These are phyloP conservation scores for Abortiporus biennis DNA, from an alignment of 1,284 basidiomycete genomes.

Conservation along the genomic window DNA sequence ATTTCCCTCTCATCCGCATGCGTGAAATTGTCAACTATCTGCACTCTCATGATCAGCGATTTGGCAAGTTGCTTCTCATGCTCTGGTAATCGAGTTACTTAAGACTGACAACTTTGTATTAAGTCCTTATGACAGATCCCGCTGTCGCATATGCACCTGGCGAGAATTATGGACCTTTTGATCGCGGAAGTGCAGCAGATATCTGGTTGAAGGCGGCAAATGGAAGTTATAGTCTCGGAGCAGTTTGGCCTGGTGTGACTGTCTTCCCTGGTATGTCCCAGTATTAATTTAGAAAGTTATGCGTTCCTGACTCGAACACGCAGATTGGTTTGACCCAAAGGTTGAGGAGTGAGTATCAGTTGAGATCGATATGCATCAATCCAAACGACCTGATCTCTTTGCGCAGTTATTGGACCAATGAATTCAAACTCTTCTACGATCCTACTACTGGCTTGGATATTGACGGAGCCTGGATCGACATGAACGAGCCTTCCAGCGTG, in stretches of 20 bases:
- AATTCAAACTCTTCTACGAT: conserved; percentile 57
- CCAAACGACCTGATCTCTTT: not conserved
- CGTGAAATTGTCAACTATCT: conserved; percentile 58
- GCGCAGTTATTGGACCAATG: conserved; percentile 53
- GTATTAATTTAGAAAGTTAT: not conserved
- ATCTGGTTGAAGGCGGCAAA: conserved; percentile 61
- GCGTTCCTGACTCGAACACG: conserved; percentile 3
- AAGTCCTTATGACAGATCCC: conserved; percentile 75
- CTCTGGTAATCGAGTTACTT: not conserved
- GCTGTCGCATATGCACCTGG: conserved; percentile 50
- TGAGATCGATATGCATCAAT: not conserved
- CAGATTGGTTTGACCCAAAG: conserved; percentile 64
- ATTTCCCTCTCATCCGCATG: conserved; percentile 59
- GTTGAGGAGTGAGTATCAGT: conserved; percentile 36
- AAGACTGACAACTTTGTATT: not conserved
- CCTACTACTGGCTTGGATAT: conserved; percentile 52
- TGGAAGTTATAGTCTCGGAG: conserved; percentile 49
- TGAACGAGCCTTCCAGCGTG: conserved; percentile 67
- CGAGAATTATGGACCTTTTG: conserved; percentile 47
- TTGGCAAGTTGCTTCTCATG: conserved; percentile 37
- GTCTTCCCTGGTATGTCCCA: conserved; percentile 46
- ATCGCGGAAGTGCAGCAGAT: conserved; percentile 46
- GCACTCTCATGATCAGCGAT: conserved; percentile 53
- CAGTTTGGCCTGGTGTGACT: conserved; percentile 68
- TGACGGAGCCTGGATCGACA: conserved; percentile 68